Conservation (phyloP, 129 eudicot species). For the Tagetes patula region DNA sequence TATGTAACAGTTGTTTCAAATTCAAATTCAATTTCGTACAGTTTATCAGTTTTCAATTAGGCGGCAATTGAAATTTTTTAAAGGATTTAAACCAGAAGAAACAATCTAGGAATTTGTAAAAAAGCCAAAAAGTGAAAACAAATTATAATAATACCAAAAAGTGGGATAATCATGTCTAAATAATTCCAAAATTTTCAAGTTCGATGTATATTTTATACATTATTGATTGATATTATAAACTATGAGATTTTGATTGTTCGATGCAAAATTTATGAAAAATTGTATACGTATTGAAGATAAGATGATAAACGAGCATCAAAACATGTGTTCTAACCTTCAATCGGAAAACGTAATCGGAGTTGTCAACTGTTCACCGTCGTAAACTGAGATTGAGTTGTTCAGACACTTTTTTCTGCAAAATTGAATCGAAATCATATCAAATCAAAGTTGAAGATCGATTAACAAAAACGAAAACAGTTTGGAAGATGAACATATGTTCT, state of each 20-base stretch:
- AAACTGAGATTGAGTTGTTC: background rate
- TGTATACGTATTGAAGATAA: background rate
- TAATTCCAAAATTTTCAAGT: conserved; percentile 30
- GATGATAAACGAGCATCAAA: background rate
- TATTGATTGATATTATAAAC: conserved; percentile 14
- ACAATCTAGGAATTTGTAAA: conserved; percentile 3
- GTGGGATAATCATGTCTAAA: conserved; percentile 30
- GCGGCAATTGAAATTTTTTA: conserved; percentile 33
- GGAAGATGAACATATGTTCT: background rate
- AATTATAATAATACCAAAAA: conserved; percentile 29
- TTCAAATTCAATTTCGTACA: conserved; percentile 1
- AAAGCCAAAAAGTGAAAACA: conserved; percentile 34
- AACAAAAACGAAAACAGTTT: background rate
- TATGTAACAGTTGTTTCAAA: background rate
- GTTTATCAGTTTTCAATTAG: conserved; percentile 9
- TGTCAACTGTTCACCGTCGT: conserved; percentile 1
- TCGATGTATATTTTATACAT: background rate
- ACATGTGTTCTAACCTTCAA: conserved; percentile 26
- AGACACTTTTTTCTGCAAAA: background rate
- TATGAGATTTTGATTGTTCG: conserved; percentile 2
- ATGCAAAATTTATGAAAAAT: background rate
- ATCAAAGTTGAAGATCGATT: background rate
- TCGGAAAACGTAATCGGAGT: conserved; percentile 13
- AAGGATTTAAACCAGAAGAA: conserved; percentile 25
- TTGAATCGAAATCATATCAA: background rate